Percentiles rank a stretch among this genome's conserved stretches.
These are phyloP conservation scores for Metarhizium rileyi DNA, from an alignment of 2,329 filamentous ascomycete species.

Conservation along the genomic window DNA sequence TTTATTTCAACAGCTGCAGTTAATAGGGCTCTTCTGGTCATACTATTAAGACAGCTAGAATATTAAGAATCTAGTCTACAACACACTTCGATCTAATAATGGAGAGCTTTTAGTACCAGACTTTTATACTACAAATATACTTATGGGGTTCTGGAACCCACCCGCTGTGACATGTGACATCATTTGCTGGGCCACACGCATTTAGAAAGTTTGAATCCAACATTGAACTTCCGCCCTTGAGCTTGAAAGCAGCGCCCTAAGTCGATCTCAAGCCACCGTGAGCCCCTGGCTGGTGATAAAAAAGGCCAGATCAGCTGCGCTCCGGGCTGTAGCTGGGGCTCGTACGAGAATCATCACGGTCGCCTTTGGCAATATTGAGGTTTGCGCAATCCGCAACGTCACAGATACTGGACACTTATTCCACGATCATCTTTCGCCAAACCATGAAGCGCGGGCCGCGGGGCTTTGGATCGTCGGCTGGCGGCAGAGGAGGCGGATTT, in stretches of 20 bases:
- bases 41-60: too few relatives aligned
- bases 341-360: background rate
- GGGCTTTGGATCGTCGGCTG: constrained; percentile 8
- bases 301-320: background rate
- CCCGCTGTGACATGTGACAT: constrained; percentile 5
- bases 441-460: constrained; percentile 9
- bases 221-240: background rate
- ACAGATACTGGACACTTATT: background rate
- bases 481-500: constrained; percentile 1
- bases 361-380: background rate
- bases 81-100: too few relatives aligned
- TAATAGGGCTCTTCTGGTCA: too few relatives aligned
- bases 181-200: constrained; percentile 2
- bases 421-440: background rate
- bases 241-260: too few relatives aligned
- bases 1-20: too few relatives aligned
- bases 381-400: background rate
- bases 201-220: background rate
- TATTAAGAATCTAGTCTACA: too few relatives aligned
- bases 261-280: background rate
- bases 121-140: too few relatives aligned
- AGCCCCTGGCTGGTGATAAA: background rate
- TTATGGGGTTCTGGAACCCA: too few relatives aligned
- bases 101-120: too few relatives aligned
- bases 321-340: background rate